phyloP scores from a whole-genome alignment of 108 stramenopile genomes.

The Cyclostephanos invisitatus region DNA sequence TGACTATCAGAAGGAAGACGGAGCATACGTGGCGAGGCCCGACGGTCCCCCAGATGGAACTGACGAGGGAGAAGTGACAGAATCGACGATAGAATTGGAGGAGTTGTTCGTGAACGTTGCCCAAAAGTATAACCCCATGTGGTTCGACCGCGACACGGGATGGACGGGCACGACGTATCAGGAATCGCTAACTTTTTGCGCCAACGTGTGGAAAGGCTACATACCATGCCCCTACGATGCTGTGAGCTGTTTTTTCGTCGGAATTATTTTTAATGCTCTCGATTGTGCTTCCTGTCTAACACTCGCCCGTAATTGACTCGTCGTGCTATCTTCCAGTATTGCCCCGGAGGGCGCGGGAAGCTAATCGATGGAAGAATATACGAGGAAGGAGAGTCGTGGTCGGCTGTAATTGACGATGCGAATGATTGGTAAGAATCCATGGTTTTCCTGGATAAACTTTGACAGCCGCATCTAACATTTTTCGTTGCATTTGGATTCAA shows the following conservation, averaged over 20 bases:
- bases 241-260: too few species aligned
- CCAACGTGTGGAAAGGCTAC: constrained; percentile 12
- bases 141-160: constrained; percentile 30
- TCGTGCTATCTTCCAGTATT: constrained; percentile 6
- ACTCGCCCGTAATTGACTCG: background rate
- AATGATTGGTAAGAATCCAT: constrained; percentile 27
- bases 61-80: background rate
- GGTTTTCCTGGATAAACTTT: too few species aligned
- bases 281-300: too few species aligned
- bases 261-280: too few species aligned
- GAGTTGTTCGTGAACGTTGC: constrained; percentile 12
- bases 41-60: constrained; percentile 7
- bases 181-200: constrained; percentile 20
- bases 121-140: constrained; percentile 20
- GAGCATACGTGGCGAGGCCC: constrained; percentile 24
- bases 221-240: constrained; percentile 24
- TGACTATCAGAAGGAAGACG: background rate
- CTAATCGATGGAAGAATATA: constrained; percentile 26
- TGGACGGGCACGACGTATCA: constrained; percentile 26
- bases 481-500: too few species aligned
- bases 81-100: background rate
- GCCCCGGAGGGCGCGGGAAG: constrained; percentile 14
- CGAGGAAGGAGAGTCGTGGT: constrained; percentile 43
- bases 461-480: too few species aligned
- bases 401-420: constrained; percentile 32